Evolutionary conservation across 2,329 filamentous ascomycete genomes (phyloP).

Genomic region (Aspergillus sp.): DNA sequence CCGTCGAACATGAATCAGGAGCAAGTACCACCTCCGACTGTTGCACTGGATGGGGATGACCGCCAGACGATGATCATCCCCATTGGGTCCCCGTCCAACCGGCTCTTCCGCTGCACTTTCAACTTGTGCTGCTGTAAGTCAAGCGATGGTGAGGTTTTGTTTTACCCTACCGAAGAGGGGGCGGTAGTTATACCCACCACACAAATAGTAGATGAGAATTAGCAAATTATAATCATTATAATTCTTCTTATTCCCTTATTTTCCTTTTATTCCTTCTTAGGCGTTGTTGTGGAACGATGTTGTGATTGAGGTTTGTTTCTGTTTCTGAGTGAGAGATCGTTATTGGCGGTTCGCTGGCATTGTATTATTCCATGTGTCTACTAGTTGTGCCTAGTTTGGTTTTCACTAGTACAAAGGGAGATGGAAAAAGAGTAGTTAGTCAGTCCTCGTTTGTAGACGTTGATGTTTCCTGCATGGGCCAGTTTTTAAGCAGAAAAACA

Average conservation of each 20-base stretch:
- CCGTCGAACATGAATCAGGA: not conserved
- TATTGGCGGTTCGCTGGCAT: no score
- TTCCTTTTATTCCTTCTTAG: no score
- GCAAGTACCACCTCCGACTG: not conserved
- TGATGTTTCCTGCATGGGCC: not conserved
- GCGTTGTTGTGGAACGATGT: not conserved
- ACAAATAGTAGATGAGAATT: not conserved
- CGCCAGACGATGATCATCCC: not conserved
- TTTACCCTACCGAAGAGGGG: not conserved
- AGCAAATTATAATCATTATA: not conserved
- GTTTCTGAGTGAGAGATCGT: no score
- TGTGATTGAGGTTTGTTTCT: not conserved
- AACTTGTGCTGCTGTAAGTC: not conserved
- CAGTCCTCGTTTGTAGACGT: not conserved
- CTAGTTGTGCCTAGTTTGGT: not conserved
- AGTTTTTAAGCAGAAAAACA: not conserved
- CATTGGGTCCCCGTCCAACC: slow-evolving; percentile 9
- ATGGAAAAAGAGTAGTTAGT: no score
- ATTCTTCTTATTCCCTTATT: no score
- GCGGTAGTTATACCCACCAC: not conserved
- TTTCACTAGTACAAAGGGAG: not conserved
- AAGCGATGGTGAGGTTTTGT: slow-evolving; percentile 3
- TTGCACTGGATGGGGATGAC: slow-evolving; percentile 7
- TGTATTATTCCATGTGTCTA: not conserved
- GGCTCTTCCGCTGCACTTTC: slow-evolving; percentile 15